Evolutionary conservation across 2,329 filamentous ascomycete species (phyloP).

Genomic region (Ilyonectria sp.): DNA sequence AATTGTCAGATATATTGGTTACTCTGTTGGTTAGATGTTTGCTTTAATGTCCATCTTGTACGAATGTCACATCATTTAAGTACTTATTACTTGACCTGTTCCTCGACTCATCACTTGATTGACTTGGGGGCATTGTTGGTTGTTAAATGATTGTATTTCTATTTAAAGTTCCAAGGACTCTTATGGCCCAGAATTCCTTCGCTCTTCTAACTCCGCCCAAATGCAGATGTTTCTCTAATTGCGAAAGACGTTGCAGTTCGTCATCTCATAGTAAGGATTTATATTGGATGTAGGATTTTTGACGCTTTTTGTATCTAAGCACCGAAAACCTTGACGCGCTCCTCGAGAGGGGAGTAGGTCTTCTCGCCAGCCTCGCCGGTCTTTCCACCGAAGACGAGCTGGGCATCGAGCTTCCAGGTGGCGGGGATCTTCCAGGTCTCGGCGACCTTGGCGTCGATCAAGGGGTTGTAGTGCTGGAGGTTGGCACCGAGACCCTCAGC

Average conservation of each 20-base stretch:
- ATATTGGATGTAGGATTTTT: slow-evolving; percentile 21
- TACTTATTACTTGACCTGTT: background rate
- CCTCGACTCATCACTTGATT: background rate
- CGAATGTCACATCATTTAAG: too few species aligned
- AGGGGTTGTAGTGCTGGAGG: slow-evolving; percentile 93
- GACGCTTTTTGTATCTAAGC: slow-evolving; percentile 54
- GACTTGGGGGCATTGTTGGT: background rate
- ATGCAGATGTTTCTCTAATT: slow-evolving; percentile 23
- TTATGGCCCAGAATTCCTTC: slow-evolving; percentile 9
- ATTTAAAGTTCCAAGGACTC: slow-evolving; percentile 15
- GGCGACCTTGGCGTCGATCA: slow-evolving; percentile 82
- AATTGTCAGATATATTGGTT: background rate
- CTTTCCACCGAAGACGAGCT: slow-evolving; percentile 86
- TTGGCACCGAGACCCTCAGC: slow-evolving; percentile 89
- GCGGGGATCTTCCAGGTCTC: slow-evolving; percentile 78
- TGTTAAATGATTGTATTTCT: slow-evolving; percentile 15
- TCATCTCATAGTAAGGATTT: slow-evolving; percentile 5
- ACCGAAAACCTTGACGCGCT: slow-evolving; percentile 77
- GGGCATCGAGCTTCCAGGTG: slow-evolving; percentile 83
- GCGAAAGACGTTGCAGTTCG: background rate
- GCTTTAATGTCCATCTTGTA: too few species aligned
- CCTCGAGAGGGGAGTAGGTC: slow-evolving; percentile 74
- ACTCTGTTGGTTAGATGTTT: too few species aligned
- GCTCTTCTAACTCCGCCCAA: slow-evolving; percentile 32
- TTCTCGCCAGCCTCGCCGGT: slow-evolving; percentile 73